Evolutionary conservation across 2,329 filamentous ascomycete genomes (phyloP), one percentile per base, ranked within the genome.

Genomic region (Magnaporthiopsis poae): DNA sequence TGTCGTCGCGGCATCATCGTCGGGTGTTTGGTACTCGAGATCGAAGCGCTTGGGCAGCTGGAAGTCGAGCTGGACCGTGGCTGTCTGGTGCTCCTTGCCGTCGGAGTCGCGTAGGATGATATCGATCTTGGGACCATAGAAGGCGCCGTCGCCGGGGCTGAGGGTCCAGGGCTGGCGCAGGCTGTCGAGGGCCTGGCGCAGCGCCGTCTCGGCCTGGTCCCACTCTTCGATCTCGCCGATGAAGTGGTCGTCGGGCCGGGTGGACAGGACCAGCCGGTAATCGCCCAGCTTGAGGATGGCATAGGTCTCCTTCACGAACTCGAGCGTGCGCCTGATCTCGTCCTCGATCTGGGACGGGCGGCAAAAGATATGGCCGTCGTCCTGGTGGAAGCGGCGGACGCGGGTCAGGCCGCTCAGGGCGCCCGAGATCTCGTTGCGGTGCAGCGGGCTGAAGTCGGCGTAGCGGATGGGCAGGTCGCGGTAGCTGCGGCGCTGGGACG

Each of bases 371-470:
- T 99, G 95, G 2, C 90, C 91, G 76, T 99, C 95, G 73, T 99
- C 95, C 79, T 98, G 94, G 76, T 95, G 90, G 81, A 99, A 98
- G 71, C 93, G 88, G 63, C 95, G 88, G 13, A 98, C 94, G 77
- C 95, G 88, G 2, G 95, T 98, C 69, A 99, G 83, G 46, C 95
- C 95, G 62, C 88, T 91, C 61, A 99, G 82, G 5, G 95, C 94
- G 66, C 95, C 95, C 1, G 92, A 97, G 46, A 93, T 89, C 78
- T 99, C 95, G 75, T 99, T 98, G 67, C 95, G 86, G 80, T 99
- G 95, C 65, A 99, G 83, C 33, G 96, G 91, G 77, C 94, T 94
- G 77, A 98, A 98, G 76, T 99, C 95, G 65, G 95, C 94, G 79
- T 96, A 90, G 74, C 95, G 86, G 79, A 96, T 89, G 35, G 95